Base-by-base conservation (phyloP, 768 basidiomycete genomes). In the Dendrothele bispora region DNA sequence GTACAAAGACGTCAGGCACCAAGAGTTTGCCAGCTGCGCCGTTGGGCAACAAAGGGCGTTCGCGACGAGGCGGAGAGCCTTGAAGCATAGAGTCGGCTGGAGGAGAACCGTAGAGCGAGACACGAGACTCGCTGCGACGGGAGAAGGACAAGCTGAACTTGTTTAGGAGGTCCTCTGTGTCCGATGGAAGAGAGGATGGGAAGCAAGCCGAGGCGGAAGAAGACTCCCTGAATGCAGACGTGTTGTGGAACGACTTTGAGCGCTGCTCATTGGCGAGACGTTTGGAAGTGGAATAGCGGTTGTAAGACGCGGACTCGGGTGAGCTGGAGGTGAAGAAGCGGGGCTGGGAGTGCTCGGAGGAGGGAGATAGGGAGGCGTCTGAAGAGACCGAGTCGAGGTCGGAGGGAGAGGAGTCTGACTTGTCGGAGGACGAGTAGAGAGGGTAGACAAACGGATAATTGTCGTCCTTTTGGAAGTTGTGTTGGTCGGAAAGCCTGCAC, bases 1-100 rank as follows among this genome's bases (percentile, higher is more conserved):
- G 53, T 7, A 48, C 37, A 38, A 55, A 40, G 27, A 77, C 67
- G 30, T 76, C 66, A 3, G 78, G 78, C 10, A 79, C 75, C 3
- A 87, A 70, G 10, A 88, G 72, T 50, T 80, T 82, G 45, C 85
- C 86, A 60, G 86, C 76, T 0, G 80, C 83, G 34, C 77, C 78
- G 5, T 72, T 73, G 51, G 76, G 71, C n/a, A 88, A 59, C 3
- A 88, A 63, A 4, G 75, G 70, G 4, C 76, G 78, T 58, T 81
- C 83, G 29, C 74, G 73, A 36, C 71, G 61, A 29, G 46, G 44
- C 34, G 67, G 59, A 43, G 65, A 43, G 7, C 70, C 58, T 7
- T 69, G 52, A 35, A 68, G 53, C 25, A 73, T 63, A 38, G 68
- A 52, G 2, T 69, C 69, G 38, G 67, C 63, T 17, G 66, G 51